These are phyloP conservation scores for Ensete ventricosum DNA, from an alignment of 176 grass and related monocot species.

Conservation along the genomic window DNA sequence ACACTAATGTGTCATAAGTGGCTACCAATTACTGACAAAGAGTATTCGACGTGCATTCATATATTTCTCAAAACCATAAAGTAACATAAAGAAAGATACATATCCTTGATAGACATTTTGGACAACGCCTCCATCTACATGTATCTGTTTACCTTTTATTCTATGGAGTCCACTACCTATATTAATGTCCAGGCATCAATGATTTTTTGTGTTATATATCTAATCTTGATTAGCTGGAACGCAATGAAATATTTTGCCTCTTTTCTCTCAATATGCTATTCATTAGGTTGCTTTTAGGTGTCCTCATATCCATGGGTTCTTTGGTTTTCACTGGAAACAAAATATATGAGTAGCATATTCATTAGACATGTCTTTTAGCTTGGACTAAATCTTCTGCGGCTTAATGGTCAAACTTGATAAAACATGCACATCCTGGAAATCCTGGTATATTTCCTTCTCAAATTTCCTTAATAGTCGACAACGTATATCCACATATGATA, in stretches of 20 bases:
- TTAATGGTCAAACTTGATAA: background rate
- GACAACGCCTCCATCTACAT: no score
- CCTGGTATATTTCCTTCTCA: background rate
- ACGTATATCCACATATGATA: background rate
- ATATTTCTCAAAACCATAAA: background rate
- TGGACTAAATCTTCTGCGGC: background rate
- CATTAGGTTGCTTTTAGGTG: background rate
- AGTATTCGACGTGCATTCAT: background rate
- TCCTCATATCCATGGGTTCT: background rate
- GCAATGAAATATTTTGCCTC: no score
- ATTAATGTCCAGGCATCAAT: no score
- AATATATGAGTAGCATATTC: background rate
- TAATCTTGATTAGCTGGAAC: no score
- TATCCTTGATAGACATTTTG: no score
- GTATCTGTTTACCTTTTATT: no score
- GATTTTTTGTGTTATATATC: no score
- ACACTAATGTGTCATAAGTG: background rate
- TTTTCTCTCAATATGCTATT: no score
- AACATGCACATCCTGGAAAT: background rate
- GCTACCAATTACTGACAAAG: no score
- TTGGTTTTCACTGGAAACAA: background rate
- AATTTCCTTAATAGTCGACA: background rate
- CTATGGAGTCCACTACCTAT: no score
- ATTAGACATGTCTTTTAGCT: background rate
- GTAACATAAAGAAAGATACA: no score